These are phyloP conservation scores for Fusarium vanettenii DNA, from an alignment of 2,329 filamentous ascomycete species.

Conservation along the genomic window DNA sequence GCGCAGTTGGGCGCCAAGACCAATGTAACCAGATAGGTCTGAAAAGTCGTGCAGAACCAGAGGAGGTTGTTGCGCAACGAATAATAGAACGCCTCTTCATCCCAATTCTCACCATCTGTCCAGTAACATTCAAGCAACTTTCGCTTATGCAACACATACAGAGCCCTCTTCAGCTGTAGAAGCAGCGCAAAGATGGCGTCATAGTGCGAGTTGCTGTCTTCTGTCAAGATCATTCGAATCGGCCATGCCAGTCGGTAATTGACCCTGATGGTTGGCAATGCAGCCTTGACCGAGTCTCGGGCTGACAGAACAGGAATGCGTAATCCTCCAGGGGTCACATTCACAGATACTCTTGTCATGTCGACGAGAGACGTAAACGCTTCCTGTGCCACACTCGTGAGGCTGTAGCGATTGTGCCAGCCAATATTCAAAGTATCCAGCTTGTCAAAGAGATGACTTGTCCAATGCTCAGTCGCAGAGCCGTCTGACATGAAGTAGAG, in stretches of 20 bases:
- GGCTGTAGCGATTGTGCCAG: constrained; percentile 85
- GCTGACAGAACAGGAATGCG: constrained; percentile 58
- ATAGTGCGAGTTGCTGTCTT: constrained; percentile 73
- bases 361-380: constrained; percentile 73
- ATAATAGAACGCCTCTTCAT: constrained; percentile 64
- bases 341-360: constrained; percentile 70
- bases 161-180: constrained; percentile 80
- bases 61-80: constrained; percentile 75
- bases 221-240: constrained; percentile 78
- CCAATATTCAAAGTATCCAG: constrained; percentile 69
- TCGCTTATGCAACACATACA: constrained; percentile 71
- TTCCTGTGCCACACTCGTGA: constrained; percentile 82
- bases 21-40: constrained; percentile 80
- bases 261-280: constrained; percentile 72
- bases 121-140: constrained; percentile 57
- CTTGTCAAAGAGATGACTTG: constrained; percentile 77
- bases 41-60: constrained; percentile 81
- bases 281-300: constrained; percentile 65
- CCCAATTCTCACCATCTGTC: constrained; percentile 50
- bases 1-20: constrained; percentile 72
- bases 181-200: constrained; percentile 80
- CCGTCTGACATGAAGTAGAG: constrained; percentile 85
- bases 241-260: constrained; percentile 76
- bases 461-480: constrained; percentile 72
- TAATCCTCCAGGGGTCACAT: constrained; percentile 56